These are phyloP conservation scores for Malassezia yamatoensis DNA, from an alignment of 1,284 basidiomycete species.

Conservation along the genomic window DNA sequence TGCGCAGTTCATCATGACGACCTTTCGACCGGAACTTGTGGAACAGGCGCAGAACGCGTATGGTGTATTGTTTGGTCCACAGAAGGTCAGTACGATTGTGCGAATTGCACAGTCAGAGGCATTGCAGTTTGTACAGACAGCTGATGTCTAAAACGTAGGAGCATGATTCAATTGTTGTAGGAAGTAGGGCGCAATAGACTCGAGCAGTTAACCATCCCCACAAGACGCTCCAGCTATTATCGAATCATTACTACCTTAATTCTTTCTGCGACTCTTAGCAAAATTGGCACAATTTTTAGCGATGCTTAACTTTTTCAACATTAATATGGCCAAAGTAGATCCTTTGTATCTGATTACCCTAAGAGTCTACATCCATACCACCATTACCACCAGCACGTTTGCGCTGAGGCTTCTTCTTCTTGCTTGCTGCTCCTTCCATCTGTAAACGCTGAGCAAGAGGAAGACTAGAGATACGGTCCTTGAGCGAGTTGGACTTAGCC, in stretches of 20 bases:
- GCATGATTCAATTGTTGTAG: too few relatives aligned
- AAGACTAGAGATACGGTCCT: conserved; percentile 12
- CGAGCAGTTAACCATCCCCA: too few relatives aligned
- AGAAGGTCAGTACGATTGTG: conserved; percentile 73
- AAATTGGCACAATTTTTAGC: too few relatives aligned
- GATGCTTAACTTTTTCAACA: too few relatives aligned
- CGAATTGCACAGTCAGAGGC: conserved; percentile 73
- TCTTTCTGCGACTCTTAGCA: too few relatives aligned
- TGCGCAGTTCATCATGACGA: conserved; percentile 96
- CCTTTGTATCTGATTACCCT: background rate
- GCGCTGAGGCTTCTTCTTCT: background rate
- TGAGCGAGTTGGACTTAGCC: conserved; percentile 1
- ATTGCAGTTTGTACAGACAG: conserved; percentile 69
- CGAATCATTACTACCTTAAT: too few relatives aligned
- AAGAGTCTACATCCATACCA: conserved; percentile 13
- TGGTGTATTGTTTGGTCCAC: conserved; percentile 95
- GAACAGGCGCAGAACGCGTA: conserved; percentile 91
- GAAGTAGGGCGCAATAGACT: too few relatives aligned
- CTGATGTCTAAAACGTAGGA: conserved; percentile 8
- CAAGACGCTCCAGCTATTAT: too few relatives aligned
- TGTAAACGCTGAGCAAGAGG: conserved; percentile 16
- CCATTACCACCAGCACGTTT: background rate
- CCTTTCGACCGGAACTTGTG: conserved; percentile 94
- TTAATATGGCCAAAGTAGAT: too few relatives aligned
- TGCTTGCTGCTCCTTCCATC: background rate